Base-by-base conservation (phyloP, 2,329 filamentous ascomycete genomes). In the Sporothrix variecibatus region DNA sequence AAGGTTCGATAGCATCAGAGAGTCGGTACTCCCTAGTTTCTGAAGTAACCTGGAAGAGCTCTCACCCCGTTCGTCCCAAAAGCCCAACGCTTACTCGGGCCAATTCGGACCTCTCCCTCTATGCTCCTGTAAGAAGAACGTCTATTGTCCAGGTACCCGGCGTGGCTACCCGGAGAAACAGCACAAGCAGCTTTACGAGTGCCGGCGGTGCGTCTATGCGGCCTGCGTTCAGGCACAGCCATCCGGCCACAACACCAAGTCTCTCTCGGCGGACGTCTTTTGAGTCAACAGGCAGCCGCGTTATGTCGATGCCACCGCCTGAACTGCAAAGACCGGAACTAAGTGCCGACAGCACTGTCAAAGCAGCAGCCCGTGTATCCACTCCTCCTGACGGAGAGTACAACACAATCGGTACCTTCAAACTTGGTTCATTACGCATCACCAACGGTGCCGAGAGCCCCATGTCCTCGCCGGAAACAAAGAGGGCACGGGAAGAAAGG, bases 341-440 rank as follows among this genome's bases (percentile, higher is more conserved):
- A 11, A 1, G 15, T 8, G 20, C 26, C 7, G n/a, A 38, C 20
- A n/a, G 26, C 20, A 20, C 49, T 7, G 8, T 2, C 1, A 79
- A 80, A 12, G 75, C 78, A 0, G 74, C 80, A 23, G 81, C 80
- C 34, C 82, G 84, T n/a, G 83, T 81, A 11, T 77, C 82, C 38
- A 89, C 87, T 0, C 86, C 89, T 0, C 86, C 82, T 56, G 89
- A 90, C 31, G 80, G 83, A 38, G 85, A 88, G n/a, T 91, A 91
- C 77, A 84, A 84, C 75, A 88, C 90, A 64, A 86, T 89, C 43
- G 90, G 90, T 2, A 87, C 85, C 12, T 91, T 90, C 78, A 90
- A 89, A 78, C 86, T 90, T 72, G 90, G 90, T 1, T 88, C 88
- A 1, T 78, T 92, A 69, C 86, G 88, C 49, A 91, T 92, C 73